Conservation (phyloP, 2,329 filamentous ascomycete species). For the Sporothrix euskadiensis region DNA sequence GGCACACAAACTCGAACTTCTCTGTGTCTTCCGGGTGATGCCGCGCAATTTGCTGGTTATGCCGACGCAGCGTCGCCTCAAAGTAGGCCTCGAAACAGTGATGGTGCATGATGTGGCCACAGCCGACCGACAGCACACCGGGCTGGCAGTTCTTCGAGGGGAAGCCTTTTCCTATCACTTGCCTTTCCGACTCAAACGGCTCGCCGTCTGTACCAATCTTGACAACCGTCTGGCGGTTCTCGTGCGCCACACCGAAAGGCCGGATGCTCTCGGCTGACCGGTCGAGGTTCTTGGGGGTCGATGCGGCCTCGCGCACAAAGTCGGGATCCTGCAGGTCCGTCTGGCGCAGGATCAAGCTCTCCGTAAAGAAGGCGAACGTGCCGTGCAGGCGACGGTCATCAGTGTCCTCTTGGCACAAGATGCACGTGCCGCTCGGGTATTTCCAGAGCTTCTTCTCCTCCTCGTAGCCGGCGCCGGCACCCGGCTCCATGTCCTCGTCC, state of each 20-base stretch:
- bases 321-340: constrained; percentile 81
- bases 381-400: constrained; percentile 87
- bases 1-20: constrained; percentile 89
- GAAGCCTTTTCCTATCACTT: constrained; percentile 88
- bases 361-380: constrained; percentile 84
- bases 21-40: constrained; percentile 84
- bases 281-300: constrained; percentile 79
- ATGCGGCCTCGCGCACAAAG: constrained; percentile 78
- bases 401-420: constrained; percentile 93
- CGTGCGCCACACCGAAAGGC: constrained; percentile 86
- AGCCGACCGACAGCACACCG: constrained; percentile 85
- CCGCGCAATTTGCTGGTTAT: constrained; percentile 88
- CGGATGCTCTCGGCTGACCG: constrained; percentile 77
- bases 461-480: constrained; percentile 54
- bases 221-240: constrained; percentile 75
- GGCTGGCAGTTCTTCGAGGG: constrained; percentile 64
- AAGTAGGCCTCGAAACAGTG: constrained; percentile 92
- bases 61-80: constrained; percentile 77
- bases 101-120: constrained; percentile 98
- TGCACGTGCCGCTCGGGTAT: constrained; percentile 90
- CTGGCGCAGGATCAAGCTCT: constrained; percentile 83
- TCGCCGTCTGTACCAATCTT: constrained; percentile 74
- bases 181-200: constrained; percentile 70
- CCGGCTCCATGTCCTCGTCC: constrained; percentile 51
- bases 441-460: constrained; percentile 74